A percentile compares a stretch with the other conserved stretches of the same genome.
Conservation (phyloP, 2,329 filamentous ascomycete species). For the Aspergillus sp. region DNA sequence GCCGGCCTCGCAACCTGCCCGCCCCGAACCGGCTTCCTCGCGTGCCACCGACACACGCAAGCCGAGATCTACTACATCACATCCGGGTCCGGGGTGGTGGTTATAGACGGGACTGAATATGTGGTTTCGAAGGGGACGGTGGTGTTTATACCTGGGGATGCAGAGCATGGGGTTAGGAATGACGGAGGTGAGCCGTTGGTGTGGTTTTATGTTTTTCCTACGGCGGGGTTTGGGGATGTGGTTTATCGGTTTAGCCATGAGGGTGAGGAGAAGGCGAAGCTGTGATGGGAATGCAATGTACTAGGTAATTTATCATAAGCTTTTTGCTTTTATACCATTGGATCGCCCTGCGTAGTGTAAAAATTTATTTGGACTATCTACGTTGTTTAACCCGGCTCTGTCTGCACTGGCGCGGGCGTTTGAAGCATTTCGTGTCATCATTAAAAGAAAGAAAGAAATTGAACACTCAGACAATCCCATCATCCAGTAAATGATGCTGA, state of each 20-base stretch:
- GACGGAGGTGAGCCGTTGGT: constrained; percentile 26
- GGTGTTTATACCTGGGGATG: constrained; percentile 45
- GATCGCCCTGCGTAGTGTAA: no score
- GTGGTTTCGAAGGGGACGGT: constrained; percentile 34
- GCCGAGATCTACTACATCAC: constrained; percentile 47
- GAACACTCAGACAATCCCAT: not conserved
- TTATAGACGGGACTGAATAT: constrained; percentile 37
- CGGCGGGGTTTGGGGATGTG: constrained; percentile 38
- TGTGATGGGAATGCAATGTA: not conserved
- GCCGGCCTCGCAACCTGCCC: not conserved
- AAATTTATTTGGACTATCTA: no score
- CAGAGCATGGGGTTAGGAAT: constrained; percentile 44
- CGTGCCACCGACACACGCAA: constrained; percentile 40
- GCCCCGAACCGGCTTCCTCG: not conserved
- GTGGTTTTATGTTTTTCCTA: constrained; percentile 46
- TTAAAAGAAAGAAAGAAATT: no score
- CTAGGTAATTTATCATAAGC: not conserved
- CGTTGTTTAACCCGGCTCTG: no score
- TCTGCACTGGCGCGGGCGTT: no score
- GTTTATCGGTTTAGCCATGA: constrained; percentile 36
- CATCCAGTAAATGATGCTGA: not conserved
- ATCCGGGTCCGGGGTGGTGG: constrained; percentile 37
- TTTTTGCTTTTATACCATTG: not conserved
- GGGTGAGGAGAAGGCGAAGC: not conserved
- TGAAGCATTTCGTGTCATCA: no score